Evolutionary conservation across 2,329 filamentous ascomycete species (phyloP), one percentile per base, ranked within the genome.

Genomic region (Knoxdaviesia proteae): DNA sequence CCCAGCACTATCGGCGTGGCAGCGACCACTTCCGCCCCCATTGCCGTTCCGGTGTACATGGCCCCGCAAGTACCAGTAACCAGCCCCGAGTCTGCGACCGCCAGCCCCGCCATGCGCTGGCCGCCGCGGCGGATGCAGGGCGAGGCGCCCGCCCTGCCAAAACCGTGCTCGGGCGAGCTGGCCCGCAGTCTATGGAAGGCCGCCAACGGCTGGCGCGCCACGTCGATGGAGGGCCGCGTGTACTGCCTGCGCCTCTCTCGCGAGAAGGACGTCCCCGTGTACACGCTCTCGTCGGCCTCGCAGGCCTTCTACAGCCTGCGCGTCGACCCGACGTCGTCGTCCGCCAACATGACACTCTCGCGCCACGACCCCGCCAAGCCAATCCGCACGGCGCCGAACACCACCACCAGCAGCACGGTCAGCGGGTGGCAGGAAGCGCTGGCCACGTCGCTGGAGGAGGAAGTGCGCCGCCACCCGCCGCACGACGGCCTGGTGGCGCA

Each of bases 271-370:
- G 69, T 76, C 4, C 77, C 77, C 0, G 65, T 80, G 11, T 80
- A 81, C 49, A 76, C 72, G 2, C 67, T 81, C 9, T 74, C 74
- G 2, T 79, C 77, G 0, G 51, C 61, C 1, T 58, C 60, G 0
- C 70, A 80, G 46, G 76, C 78, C 0, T 75, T 83, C 49, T 84
- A 82, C 59, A 74, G 69, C 45, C 60, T 84, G 48, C 68, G 70
- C 4, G 55, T 79, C 20, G 70, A 76, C 52, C 74, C 74, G 0
- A 78, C 74, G 3, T 77, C 74, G 1, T 67, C 68, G 5, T 75
- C 74, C 0, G 74, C 74, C 8, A 65, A 74, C 50, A 63, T 80
- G 49, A 68, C 69, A 2, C 61, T 78, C 46, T 65, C 63, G 36
- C 64, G 72, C 0, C 67, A 74, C 48, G 74, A 79, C 50, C 76